A percentile compares a stretch with the other conserved stretches of the same genome.
Evolutionary conservation across 192 early-diverging fungal genomes (phyloP).

Genomic region (Coemansia sp.): DNA sequence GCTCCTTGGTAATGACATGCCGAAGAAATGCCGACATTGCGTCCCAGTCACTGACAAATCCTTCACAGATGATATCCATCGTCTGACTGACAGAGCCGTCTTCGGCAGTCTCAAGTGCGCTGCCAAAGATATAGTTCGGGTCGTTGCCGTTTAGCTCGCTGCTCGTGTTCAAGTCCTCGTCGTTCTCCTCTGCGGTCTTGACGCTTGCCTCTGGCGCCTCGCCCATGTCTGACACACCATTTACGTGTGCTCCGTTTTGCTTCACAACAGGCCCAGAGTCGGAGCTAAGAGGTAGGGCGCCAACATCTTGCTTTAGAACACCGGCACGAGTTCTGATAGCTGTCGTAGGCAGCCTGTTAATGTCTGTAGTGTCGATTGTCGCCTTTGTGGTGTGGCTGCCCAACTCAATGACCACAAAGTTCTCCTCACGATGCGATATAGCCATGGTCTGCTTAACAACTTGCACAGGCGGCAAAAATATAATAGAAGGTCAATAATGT

Average conservation of each 20-base stretch:
- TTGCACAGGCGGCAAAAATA: neutral
- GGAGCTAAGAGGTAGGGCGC: neutral
- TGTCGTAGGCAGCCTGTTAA: conserved; percentile 66
- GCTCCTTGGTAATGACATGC: conserved; percentile 75
- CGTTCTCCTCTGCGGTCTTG: neutral
- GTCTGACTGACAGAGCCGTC: conserved; percentile 30
- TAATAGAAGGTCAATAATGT: neutral
- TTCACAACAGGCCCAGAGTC: neutral
- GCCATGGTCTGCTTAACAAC: conserved; percentile 18
- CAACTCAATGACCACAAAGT: conserved; percentile 83
- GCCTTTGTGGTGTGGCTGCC: conserved; percentile 78
- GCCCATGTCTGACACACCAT: neutral
- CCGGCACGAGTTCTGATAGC: conserved; percentile 49
- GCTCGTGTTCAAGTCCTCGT: conserved; percentile 6
- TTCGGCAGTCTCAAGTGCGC: conserved; percentile 33
- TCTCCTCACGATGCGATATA: conserved; percentile 63
- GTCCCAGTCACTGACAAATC: conserved; percentile 69
- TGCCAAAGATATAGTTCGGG: conserved; percentile 40
- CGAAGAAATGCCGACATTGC: conserved; percentile 71
- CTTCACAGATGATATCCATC: conserved; percentile 58
- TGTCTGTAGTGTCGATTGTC: conserved; percentile 72
- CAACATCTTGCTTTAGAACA: conserved; percentile 12
- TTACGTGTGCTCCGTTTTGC: neutral
- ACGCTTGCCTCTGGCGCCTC: neutral
- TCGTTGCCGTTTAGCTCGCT: conserved; percentile 21